Evolutionary conservation across 2,329 filamentous ascomycete genomes (phyloP).

Genomic region (Myriosclerotinia scirpicola): DNA sequence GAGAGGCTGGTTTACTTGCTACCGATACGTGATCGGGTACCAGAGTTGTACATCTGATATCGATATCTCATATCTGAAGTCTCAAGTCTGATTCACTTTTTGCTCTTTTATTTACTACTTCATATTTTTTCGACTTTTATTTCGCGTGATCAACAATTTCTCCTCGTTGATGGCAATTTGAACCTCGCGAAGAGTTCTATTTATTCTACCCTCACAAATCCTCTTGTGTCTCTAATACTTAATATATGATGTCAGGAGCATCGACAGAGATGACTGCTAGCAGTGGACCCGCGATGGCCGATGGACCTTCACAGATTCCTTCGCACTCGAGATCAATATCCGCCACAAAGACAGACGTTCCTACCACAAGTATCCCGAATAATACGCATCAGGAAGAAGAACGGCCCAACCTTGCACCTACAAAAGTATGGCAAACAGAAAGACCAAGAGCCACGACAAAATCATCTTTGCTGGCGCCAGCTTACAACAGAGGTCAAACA

Average conservation of each 20-base stretch:
- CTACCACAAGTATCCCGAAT: neutral
- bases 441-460: constrained; percentile 31
- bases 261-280: constrained; percentile 12
- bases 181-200: neutral
- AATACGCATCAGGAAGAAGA: neutral
- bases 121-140: neutral
- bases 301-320: neutral
- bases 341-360: neutral
- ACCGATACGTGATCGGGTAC: neutral
- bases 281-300: neutral
- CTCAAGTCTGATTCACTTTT: neutral
- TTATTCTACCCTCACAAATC: neutral
- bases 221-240: constrained; percentile 7
- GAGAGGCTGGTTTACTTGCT: neutral
- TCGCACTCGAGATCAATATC: constrained; percentile 9
- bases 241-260: constrained; percentile 3
- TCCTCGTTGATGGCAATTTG: neutral
- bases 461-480: constrained; percentile 26
- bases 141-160: neutral
- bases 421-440: constrained; percentile 34
- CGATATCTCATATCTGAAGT: neutral
- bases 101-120: neutral
- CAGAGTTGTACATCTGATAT: neutral
- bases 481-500: constrained; percentile 30
- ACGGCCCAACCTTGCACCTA: constrained; percentile 8